Base-by-base conservation (phyloP, 108 stramenopile species). In the Fragilariopsis cylindrus region DNA sequence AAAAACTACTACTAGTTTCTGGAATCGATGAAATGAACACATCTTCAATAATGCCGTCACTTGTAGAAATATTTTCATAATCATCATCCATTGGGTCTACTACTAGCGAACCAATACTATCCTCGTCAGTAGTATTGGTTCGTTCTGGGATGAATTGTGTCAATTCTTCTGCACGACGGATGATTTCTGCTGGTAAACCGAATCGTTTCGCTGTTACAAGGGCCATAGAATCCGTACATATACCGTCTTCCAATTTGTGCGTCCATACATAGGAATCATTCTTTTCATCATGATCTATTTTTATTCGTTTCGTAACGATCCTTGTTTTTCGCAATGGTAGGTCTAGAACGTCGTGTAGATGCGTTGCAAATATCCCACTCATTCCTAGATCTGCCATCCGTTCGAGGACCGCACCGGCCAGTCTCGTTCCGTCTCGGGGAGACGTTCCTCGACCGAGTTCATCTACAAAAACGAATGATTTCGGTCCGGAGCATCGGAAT, bases 371-470 rank as follows among this genome's bases (percentile, higher is more conserved):
- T 63, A 97, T 83, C 4, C 96, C 96, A 48, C 72, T 84, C 81
- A 89, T 89, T 12, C 82, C 80, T 21, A 39, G 48, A 47, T 71
- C 68, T 30, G 84, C 81, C 94, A 97, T 95, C 44, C 68, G 75
- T 71, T 96, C 96, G 3, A 97, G 71, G 4, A 97, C 83, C 8
- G 96, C 96, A 12, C 84, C 94, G 3, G 94, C 96, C 30, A 97
- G 72, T 21, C 85, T 71, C 8, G 95, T 90, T 21, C 96, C 96
- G 72, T 97, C 96, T 55, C 76, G 82, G 4, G 95, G 95, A 45
- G 90, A 92, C 15, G 98, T 98, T 4, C 98, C 98, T 53, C 97
- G 85, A 13, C 96, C 98, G 7, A 98, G 86, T 74, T 98, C 98
- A 66, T 98, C 98, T 11, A 98, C 96, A 81, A 97, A 93, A 5